Evolutionary conservation across 2,329 filamentous ascomycete genomes (phyloP), one percentile per base, ranked within the genome.

Genomic region (Aspergillus ochraceoroseus): DNA sequence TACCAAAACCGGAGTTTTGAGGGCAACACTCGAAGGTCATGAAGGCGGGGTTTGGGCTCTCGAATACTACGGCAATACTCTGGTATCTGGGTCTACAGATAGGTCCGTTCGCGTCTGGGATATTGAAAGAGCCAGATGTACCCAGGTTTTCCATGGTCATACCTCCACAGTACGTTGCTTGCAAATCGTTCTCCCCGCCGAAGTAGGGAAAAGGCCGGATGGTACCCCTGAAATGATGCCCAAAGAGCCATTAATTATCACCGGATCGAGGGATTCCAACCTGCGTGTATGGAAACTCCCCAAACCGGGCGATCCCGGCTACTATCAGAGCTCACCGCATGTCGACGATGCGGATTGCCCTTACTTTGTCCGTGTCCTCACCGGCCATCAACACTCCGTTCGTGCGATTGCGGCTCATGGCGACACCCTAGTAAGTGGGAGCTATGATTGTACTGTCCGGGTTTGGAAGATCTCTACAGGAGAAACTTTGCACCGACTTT

Each of bases 91-190:
- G 2, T 95, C 89, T 5, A 98, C 92, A 0, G 92, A 98, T 65
- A 77, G 92, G 32, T 94, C 92, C 7, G 92, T 98, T n/a, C 82
- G 92, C n/a, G 90, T 98, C 0, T 98, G 92, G 92, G 90, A 98
- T 61, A 95, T 98, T 49, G 87, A 94, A 58, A 84, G 84, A 55
- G 92, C 89, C 0, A 78, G 85, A 31, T 95, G 90, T 64, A 90
- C 89, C 7, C 92, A 98, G 61, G 83, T 95, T 0, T 98, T 98
- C 62, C 89, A 95, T 59, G 94, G 92, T 0, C 92, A 98, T 61
- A 98, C 92, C 7, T 96, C 90, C 28, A 98, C 92, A 9, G 92
- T 98, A 3, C 83, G 92, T 49, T 98, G 92, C 59, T 71, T 98
- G 46, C 89, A 96, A 60, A 96, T 98, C 41, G 72, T 98, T 29